Conservation (phyloP, 1,284 basidiomycete genomes). For the Rugosomyces carneus region DNA sequence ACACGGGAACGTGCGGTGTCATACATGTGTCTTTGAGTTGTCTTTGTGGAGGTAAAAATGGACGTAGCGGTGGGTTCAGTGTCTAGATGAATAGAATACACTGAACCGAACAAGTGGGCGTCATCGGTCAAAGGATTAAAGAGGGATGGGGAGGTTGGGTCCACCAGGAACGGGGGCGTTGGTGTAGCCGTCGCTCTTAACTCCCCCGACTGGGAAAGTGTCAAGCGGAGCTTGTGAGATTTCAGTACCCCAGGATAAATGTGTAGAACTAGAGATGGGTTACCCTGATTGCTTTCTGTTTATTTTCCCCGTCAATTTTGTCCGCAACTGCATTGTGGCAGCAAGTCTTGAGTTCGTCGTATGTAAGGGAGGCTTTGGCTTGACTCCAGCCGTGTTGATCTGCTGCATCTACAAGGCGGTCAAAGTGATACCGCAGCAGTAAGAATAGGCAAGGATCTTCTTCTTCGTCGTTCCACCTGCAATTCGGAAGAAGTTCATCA, state of each 20-base stretch:
- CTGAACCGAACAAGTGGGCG: constrained; percentile 21
- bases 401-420: constrained; percentile 49
- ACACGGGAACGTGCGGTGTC: constrained; percentile 52
- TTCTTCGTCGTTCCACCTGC: constrained; percentile 51
- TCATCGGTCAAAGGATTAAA: constrained; percentile 30
- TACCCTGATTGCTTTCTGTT: constrained; percentile 30
- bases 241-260: neutral
- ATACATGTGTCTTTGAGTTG: constrained; percentile 55
- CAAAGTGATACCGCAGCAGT: constrained; percentile 50
- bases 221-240: constrained; percentile 48
- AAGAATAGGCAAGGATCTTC: constrained; percentile 51
- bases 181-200: constrained; percentile 39
- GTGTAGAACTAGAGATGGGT: neutral
- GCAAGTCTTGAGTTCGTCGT: constrained; percentile 29
- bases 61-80: constrained; percentile 44
- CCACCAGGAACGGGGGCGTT: constrained; percentile 30
- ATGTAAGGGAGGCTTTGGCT: constrained; percentile 29
- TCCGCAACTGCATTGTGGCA: constrained; percentile 40
- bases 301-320: constrained; percentile 18
- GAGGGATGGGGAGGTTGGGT: constrained; percentile 37
- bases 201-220: constrained; percentile 38
- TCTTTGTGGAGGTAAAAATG: constrained; percentile 61
- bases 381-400: constrained; percentile 43
- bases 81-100: constrained; percentile 47
- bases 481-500: constrained; percentile 41